phyloP scores from a whole-genome alignment of 495 filamentous ascomycete species.

The Lophium mytilinum region DNA sequence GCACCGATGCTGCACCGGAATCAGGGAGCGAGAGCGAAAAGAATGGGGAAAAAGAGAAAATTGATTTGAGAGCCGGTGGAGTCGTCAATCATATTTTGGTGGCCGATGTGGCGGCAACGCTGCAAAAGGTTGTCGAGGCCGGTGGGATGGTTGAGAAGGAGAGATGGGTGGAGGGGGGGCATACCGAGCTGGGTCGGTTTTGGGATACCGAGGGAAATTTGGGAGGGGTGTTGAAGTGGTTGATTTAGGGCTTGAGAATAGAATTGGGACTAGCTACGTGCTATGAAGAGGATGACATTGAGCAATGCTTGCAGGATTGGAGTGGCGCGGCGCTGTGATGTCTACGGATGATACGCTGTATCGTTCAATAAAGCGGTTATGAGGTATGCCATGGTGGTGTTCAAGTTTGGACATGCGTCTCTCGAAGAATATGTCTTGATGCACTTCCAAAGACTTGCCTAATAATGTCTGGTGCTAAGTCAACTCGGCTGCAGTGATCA shows the following conservation, averaged over 20 bases:
- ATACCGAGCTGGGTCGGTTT: neutral
- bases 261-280: no score
- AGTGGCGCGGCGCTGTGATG: no score
- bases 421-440: no score
- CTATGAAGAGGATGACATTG: no score
- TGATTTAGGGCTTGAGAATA: neutral
- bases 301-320: no score
- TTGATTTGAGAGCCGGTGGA: neutral
- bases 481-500: no score
- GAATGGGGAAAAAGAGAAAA: neutral
- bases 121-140: neutral
- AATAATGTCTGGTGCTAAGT: no score
- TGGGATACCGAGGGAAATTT: conserved; percentile 3
- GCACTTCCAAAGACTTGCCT: no score
- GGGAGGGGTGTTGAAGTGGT: conserved; percentile 3
- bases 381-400: no score
- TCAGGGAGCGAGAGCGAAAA: neutral
- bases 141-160: conserved; percentile 1
- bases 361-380: no score
- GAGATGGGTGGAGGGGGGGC: neutral
- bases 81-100: conserved; percentile 1
- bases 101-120: neutral
- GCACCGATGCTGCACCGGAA: neutral
- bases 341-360: no score
- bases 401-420: no score